Evolutionary conservation across 441 rosid species (phyloP).

Genomic region (Gossypium schwendimanii): DNA sequence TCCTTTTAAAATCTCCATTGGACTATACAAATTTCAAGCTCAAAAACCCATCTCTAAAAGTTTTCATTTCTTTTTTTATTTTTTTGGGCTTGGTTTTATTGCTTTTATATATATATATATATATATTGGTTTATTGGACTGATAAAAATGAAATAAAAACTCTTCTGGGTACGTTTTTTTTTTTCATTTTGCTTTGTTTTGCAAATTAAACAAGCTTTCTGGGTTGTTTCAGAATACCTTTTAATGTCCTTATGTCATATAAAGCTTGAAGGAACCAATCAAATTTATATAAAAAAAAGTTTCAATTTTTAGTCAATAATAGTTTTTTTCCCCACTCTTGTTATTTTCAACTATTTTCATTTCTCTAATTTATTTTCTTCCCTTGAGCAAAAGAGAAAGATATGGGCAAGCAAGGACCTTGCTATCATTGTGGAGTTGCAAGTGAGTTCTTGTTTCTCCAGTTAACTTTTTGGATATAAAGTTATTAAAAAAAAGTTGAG

Average conservation of each 20-base stretch:
- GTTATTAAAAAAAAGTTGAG: not conserved
- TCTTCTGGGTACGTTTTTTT: conserved; percentile 29
- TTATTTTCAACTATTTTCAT: not conserved
- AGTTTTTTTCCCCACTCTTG: not conserved
- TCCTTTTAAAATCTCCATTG: conserved; percentile 38
- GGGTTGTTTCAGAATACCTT: conserved; percentile 18
- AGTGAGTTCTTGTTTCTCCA: conserved; percentile 96
- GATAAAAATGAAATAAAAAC: conserved; percentile 10
- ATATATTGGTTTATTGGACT: conserved; percentile 13
- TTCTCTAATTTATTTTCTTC: conserved; percentile 23
- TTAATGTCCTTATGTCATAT: conserved; percentile 22
- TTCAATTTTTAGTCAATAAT: not conserved
- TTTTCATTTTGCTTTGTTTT: conserved; percentile 36
- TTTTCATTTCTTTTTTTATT: conserved; percentile 21
- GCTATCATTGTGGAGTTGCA: conserved; percentile 99
- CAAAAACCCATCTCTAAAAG: conserved; percentile 33
- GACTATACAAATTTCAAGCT: conserved; percentile 58
- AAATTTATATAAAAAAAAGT: conserved; percentile 13
- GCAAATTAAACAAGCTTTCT: conserved; percentile 34
- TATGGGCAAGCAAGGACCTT: conserved; percentile 99
- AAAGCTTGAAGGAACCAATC: conserved; percentile 31
- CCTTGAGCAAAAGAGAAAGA: conserved; percentile 27
- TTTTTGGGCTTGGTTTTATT: not conserved
- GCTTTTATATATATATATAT: too few relatives aligned
- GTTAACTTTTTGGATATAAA: conserved; percentile 19